These are phyloP conservation scores for Dendrobium chrysotoxum DNA, from an alignment of 106 monocot species.

Conservation along the genomic window DNA sequence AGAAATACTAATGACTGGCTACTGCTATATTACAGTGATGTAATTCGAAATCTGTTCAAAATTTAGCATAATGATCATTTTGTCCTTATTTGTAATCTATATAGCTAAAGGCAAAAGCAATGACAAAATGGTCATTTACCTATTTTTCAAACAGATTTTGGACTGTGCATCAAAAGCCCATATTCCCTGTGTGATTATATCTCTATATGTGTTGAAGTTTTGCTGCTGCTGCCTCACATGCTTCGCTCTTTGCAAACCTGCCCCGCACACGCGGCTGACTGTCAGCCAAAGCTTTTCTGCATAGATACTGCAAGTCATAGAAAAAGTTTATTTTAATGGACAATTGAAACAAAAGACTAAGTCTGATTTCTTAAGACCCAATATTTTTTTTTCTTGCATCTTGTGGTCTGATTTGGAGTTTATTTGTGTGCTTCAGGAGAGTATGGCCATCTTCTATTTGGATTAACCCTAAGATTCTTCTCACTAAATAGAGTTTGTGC, in stretches of 20 bases:
- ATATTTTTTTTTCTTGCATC: too few relatives aligned
- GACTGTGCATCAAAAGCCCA: neutral
- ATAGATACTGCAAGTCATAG: slow-evolving; percentile 29
- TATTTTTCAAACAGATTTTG: neutral
- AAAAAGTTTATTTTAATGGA: neutral
- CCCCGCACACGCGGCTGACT: slow-evolving; percentile 30
- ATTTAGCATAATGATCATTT: neutral
- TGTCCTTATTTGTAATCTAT: neutral
- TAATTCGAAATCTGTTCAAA: too few relatives aligned
- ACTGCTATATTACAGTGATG: too few relatives aligned
- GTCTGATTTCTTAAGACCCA: neutral
- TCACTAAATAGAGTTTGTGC: too few relatives aligned
- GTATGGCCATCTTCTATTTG: too few relatives aligned
- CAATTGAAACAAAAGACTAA: neutral
- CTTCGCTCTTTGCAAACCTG: slow-evolving; percentile 30
- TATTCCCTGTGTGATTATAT: too few relatives aligned
- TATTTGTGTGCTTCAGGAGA: too few relatives aligned
- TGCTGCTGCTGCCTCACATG: slow-evolving; percentile 1
- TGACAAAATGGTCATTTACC: neutral
- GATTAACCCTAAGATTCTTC: too few relatives aligned
- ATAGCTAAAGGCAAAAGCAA: neutral
- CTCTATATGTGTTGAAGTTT: neutral
- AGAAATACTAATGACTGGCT: too few relatives aligned
- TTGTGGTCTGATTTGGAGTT: too few relatives aligned
- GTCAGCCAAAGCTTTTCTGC: slow-evolving; percentile 35